These are phyloP conservation scores for Penicillium sp. DNA, from an alignment of 2,329 filamentous ascomycete genomes.

Conservation along the genomic window DNA sequence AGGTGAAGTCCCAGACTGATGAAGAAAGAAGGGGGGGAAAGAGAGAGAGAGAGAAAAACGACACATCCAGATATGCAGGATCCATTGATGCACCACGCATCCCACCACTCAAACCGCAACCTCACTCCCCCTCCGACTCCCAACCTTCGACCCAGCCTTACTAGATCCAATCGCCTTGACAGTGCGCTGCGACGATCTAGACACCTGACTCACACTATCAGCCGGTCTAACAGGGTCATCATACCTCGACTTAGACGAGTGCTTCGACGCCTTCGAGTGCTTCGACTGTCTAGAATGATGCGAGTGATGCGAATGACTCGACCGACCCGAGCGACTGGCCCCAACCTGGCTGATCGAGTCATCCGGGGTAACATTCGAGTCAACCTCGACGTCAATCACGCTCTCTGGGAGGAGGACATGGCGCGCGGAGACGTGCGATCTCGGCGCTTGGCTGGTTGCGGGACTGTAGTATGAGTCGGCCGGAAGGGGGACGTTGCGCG, in stretches of 20 bases:
- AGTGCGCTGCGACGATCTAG: conserved; percentile 35
- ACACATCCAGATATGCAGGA: not conserved
- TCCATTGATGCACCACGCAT: not conserved
- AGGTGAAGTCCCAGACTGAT: not conserved
- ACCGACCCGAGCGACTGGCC: conserved; percentile 26
- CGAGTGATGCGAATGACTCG: conserved; percentile 30
- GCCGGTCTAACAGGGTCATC: conserved; percentile 42
- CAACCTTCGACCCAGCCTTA: conserved; percentile 29
- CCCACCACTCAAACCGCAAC: conserved; percentile 18
- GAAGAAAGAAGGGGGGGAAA: not conserved
- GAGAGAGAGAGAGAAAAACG: not conserved
- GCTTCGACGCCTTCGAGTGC: conserved; percentile 28
- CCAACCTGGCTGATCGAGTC: conserved; percentile 76
- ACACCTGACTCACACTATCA: conserved; percentile 46
- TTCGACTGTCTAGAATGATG: conserved; percentile 32
- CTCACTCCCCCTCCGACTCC: conserved; percentile 34
- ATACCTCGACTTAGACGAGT: conserved; percentile 38
- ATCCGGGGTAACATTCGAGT: conserved; percentile 69
- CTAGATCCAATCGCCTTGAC: conserved; percentile 33
- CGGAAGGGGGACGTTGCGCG: conserved; percentile 31
- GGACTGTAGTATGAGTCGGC: conserved; percentile 32
- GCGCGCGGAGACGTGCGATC: conserved; percentile 25
- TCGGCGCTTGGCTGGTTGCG: conserved; percentile 21
- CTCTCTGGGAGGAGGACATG: conserved; percentile 38
- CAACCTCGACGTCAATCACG: conserved; percentile 36